Evolutionary conservation across 2,329 filamentous ascomycete genomes (phyloP).

Genomic region (Ophiostoma perfectum): DNA sequence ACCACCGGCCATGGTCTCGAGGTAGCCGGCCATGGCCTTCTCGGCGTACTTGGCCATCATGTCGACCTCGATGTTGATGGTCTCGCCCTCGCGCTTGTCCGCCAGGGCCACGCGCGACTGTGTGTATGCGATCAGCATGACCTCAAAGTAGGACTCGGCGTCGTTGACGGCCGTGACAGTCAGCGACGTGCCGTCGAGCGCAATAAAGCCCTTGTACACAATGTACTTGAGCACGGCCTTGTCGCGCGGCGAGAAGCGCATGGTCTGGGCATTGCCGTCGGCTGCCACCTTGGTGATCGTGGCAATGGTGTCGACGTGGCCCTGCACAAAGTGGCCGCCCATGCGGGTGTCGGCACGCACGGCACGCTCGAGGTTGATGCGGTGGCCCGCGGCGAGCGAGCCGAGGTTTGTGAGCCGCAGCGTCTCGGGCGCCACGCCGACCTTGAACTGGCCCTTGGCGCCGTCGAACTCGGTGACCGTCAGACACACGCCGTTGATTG

Average conservation of each 20-base stretch:
- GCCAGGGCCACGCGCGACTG: conserved; percentile 86
- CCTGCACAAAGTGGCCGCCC: conserved; percentile 97
- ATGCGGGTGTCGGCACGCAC: conserved; percentile 88
- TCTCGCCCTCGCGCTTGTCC: conserved; percentile 69
- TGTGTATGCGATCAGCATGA: conserved; percentile 97
- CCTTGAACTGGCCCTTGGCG: conserved; percentile 60
- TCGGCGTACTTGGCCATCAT: conserved; percentile 81
- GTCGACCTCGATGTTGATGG: conserved; percentile 89
- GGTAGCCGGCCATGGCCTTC: conserved; percentile 81
- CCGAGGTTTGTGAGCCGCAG: conserved; percentile 95
- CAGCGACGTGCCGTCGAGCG: conserved; percentile 88
- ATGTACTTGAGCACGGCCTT: conserved; percentile 73
- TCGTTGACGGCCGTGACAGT: conserved; percentile 87
- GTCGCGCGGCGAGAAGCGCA: conserved; percentile 66
- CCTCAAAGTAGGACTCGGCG: conserved; percentile 71
- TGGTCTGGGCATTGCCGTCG: conserved; percentile 86
- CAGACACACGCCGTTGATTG: conserved; percentile 91
- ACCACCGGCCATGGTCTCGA: conserved; percentile 50
- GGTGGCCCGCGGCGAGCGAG: conserved; percentile 56
- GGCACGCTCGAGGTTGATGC: conserved; percentile 89
- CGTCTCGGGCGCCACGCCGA: conserved; percentile 92
- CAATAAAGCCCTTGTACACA: conserved; percentile 93
- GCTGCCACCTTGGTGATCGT: conserved; percentile 64
- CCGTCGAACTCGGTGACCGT: conserved; percentile 63
- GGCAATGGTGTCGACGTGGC: conserved; percentile 89